Percentiles rank a stretch among this genome's conserved stretches.
These are phyloP conservation scores for Volvariella surrecta DNA, from an alignment of 1,284 basidiomycete species.

Conservation along the genomic window DNA sequence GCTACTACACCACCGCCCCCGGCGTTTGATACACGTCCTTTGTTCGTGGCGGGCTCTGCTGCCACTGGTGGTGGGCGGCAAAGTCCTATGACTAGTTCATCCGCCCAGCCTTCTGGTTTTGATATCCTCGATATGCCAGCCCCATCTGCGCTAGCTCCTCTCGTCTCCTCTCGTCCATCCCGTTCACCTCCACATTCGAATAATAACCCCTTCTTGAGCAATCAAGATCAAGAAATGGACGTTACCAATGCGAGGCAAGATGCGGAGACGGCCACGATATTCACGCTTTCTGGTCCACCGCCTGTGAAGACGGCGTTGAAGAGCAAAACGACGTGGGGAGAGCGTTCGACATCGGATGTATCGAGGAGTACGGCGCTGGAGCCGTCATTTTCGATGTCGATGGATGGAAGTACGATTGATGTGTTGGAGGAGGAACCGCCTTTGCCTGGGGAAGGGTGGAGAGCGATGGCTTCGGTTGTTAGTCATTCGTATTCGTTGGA, in stretches of 20 bases:
- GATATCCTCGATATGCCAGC: conserved; percentile 57
- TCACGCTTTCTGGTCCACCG: no score
- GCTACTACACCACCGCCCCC: background rate
- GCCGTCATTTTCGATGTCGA: no score
- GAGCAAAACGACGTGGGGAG: no score
- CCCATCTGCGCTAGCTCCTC: conserved; percentile 33
- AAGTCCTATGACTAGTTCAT: background rate
- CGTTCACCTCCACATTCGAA: conserved; percentile 19
- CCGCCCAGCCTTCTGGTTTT: conserved; percentile 14
- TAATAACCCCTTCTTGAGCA: conserved; percentile 35
- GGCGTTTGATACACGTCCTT: background rate
- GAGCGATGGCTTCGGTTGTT: conserved; percentile 32
- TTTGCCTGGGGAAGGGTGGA: conserved; percentile 45
- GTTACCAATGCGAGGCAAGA: no score
- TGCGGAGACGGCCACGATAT: no score
- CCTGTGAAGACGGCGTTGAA: no score
- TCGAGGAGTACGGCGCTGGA: background rate
- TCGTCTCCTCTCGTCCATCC: conserved; percentile 18
- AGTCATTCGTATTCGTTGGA: conserved; percentile 15
- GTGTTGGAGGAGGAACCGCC: conserved; percentile 60
- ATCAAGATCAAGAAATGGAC: conserved; percentile 30
- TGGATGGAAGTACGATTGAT: conserved; percentile 40
- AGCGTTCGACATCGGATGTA: background rate
- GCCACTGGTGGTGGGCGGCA: background rate
- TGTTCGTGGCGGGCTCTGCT: background rate